Evolutionary conservation across 139 green algal species (phyloP).

Genomic region (Tetradesmus obliquus): DNA sequence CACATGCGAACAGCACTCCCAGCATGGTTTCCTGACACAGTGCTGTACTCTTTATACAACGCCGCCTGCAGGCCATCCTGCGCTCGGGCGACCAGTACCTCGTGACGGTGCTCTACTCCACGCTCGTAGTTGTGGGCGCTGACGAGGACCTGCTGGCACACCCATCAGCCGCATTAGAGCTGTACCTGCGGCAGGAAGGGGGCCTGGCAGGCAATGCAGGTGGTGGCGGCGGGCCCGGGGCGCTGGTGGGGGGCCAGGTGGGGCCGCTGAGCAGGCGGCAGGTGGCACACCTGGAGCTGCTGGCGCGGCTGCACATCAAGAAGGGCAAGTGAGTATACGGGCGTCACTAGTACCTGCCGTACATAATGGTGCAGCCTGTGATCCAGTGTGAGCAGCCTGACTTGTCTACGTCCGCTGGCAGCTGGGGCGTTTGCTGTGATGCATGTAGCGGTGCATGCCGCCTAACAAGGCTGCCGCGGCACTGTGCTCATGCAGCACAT

Average conservation of each 20-base stretch:
- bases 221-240: conserved; percentile 21
- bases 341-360: background rate
- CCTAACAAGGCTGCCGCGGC: background rate
- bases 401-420: background rate
- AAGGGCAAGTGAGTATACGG: conserved; percentile 44
- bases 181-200: conserved; percentile 61
- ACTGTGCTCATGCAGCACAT: background rate
- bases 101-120: conserved; percentile 35
- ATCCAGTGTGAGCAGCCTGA: background rate
- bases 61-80: background rate
- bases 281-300: conserved; percentile 26
- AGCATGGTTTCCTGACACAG: too few relatives aligned
- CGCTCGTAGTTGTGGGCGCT: conserved; percentile 41
- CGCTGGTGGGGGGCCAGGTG: background rate
- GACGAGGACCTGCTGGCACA: conserved; percentile 59
- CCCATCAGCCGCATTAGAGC: conserved; percentile 66
- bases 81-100: conserved; percentile 18
- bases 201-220: conserved; percentile 49
- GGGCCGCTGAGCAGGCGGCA: background rate
- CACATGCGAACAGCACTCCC: background rate
- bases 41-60: background rate
- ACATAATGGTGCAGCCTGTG: background rate
- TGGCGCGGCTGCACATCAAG: conserved; percentile 66
- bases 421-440: background rate
- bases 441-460: background rate